These are phyloP conservation scores for Xerophyta viscosa DNA, from an alignment of 106 monocot species.

Conservation along the genomic window DNA sequence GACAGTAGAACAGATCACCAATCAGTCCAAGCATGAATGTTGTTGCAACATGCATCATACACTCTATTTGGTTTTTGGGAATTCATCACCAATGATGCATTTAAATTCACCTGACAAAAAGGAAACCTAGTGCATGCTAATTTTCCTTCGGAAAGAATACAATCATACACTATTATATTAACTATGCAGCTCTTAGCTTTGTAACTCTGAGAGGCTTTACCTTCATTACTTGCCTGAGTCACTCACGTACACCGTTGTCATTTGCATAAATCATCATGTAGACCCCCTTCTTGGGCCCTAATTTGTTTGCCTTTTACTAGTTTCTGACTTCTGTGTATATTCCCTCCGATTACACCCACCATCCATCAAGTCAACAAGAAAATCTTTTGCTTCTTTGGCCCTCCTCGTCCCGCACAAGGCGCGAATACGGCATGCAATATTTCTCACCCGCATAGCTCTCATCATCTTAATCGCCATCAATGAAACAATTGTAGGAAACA, in stretches of 20 bases:
- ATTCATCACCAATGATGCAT: too few species aligned
- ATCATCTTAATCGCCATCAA: slow-evolving; percentile 72
- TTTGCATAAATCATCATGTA: slow-evolving; percentile 28
- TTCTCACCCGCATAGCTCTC: slow-evolving; percentile 48
- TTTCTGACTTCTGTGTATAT: slow-evolving; percentile 75
- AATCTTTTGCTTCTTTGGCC: slow-evolving; percentile 48
- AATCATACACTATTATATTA: too few species aligned
- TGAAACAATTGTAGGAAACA: slow-evolving; percentile 79
- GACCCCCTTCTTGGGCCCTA: slow-evolving; percentile 19
- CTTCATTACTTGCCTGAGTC: slow-evolving; percentile 38
- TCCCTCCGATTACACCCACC: slow-evolving; percentile 70
- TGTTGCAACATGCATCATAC: too few species aligned
- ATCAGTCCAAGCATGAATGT: too few species aligned
- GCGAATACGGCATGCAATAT: slow-evolving; percentile 79
- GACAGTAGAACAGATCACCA: too few species aligned
- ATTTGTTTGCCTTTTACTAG: slow-evolving; percentile 47
- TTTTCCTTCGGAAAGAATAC: too few species aligned
- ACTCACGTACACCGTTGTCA: slow-evolving; percentile 40
- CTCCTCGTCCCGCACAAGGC: slow-evolving; percentile 63
- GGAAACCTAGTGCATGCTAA: too few species aligned
- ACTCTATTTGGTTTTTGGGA: too few species aligned
- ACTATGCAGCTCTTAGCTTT: too few species aligned
- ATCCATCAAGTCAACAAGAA: slow-evolving; percentile 62
- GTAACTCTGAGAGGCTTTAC: slow-evolving; percentile 46
- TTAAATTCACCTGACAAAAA: too few species aligned